Percentiles rank a stretch among this genome's conserved stretches.
Conservation (phyloP, 495 filamentous ascomycete genomes). For the Daldinia concentrica region DNA sequence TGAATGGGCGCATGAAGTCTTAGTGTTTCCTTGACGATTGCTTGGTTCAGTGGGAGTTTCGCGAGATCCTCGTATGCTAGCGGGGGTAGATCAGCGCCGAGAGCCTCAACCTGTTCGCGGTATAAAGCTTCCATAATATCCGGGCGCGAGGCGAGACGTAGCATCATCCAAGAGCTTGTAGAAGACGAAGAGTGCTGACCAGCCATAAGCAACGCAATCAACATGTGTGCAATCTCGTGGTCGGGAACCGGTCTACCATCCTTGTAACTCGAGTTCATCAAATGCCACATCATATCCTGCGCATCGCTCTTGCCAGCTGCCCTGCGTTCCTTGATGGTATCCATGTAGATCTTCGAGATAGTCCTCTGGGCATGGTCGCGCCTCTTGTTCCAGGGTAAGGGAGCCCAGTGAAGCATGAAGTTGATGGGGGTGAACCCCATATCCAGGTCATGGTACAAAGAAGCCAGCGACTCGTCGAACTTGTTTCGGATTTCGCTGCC, state of each 20-base stretch:
- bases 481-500: constrained; percentile 80
- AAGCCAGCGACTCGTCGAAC: constrained; percentile 77
- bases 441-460: constrained; percentile 83
- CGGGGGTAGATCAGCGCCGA: constrained; percentile 70
- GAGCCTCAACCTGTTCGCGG: constrained; percentile 71
- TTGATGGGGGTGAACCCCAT: constrained; percentile 86
- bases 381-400: constrained; percentile 83
- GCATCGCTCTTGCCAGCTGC: constrained; percentile 57
- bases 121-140: constrained; percentile 79
- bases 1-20: constrained; percentile 84
- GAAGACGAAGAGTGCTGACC: constrained; percentile 89
- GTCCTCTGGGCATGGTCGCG: constrained; percentile 79
- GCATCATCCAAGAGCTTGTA: constrained; percentile 81
- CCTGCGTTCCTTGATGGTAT: constrained; percentile 75
- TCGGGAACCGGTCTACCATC: constrained; percentile 75
- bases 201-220: constrained; percentile 91
- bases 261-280: constrained; percentile 84
- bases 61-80: constrained; percentile 73
- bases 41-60: constrained; percentile 72
- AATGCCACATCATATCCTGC: constrained; percentile 83
- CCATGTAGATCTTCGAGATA: constrained; percentile 80
- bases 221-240: constrained; percentile 86
- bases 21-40: constrained; percentile 82
- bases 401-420: constrained; percentile 86
- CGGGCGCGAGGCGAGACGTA: constrained; percentile 77